These are phyloP conservation scores for Fragaria vesca DNA, from an alignment of 306 rosid species.

Conservation along the genomic window DNA sequence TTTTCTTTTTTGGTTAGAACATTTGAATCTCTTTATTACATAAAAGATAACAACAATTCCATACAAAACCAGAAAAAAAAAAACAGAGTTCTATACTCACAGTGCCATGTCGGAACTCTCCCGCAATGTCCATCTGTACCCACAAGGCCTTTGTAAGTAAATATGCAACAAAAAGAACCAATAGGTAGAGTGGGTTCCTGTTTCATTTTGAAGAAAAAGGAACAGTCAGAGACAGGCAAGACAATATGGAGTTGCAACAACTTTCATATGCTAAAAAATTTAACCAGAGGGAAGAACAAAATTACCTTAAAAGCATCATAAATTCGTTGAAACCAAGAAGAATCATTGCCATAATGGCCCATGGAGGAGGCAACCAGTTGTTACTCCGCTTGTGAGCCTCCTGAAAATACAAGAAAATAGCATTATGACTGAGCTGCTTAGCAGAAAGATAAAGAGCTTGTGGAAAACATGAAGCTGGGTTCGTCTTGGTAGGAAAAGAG, in stretches of 20 bases:
- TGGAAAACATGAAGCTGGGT: neutral
- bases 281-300: slow-evolving; percentile 18
- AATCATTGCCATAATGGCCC: slow-evolving; percentile 76
- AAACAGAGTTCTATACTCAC: slow-evolving; percentile 45
- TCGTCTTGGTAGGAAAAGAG: neutral
- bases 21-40: neutral
- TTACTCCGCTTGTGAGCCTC: slow-evolving; percentile 78
- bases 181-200: slow-evolving; percentile 82
- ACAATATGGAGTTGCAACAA: neutral
- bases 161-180: slow-evolving; percentile 58
- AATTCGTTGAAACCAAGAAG: slow-evolving; percentile 86
- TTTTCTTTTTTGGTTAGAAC: neutral
- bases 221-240: slow-evolving; percentile 7
- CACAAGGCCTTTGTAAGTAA: slow-evolving; percentile 70
- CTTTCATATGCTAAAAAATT: neutral
- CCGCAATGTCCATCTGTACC: slow-evolving; percentile 72
- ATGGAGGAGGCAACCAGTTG: slow-evolving; percentile 91
- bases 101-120: slow-evolving; percentile 61
- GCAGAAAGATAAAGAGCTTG: neutral
- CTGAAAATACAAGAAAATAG: slow-evolving; percentile 39
- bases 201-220: slow-evolving; percentile 26
- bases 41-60: neutral
- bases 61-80: neutral
- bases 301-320: slow-evolving; percentile 71
- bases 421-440: neutral